These are phyloP conservation scores for Mortierella sp. DNA, from an alignment of 371 early-diverging fungal genomes.

Conservation along the genomic window DNA sequence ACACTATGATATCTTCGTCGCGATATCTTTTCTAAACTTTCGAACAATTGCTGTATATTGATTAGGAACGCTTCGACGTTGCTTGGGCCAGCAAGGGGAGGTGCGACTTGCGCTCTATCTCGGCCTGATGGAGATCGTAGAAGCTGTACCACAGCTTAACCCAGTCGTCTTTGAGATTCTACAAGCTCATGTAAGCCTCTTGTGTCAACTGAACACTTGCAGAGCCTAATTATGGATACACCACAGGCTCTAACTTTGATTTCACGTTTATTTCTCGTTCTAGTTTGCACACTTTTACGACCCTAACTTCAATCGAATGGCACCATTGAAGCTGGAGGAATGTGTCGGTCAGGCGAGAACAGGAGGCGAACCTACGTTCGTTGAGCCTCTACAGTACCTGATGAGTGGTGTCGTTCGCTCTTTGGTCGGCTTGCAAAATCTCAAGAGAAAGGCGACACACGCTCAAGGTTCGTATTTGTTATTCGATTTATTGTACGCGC, in stretches of 20 bases:
- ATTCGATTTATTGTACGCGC: background rate
- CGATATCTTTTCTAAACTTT: background rate
- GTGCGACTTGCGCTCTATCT: slow-evolving; percentile 66
- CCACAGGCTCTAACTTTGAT: slow-evolving; percentile 28
- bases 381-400: slow-evolving; percentile 50
- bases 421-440: slow-evolving; percentile 34
- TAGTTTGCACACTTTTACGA: slow-evolving; percentile 55
- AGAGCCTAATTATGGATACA: too few relatives aligned
- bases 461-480: slow-evolving; percentile 34
- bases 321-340: slow-evolving; percentile 63
- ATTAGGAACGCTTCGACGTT: slow-evolving; percentile 69
- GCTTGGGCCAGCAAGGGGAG: slow-evolving; percentile 71
- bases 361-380: slow-evolving; percentile 54
- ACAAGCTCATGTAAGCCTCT: slow-evolving; percentile 63
- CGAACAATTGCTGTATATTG: background rate
- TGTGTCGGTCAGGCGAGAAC: slow-evolving; percentile 64
- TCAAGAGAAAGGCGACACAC: slow-evolving; percentile 23
- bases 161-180: slow-evolving; percentile 68
- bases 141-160: slow-evolving; percentile 52
- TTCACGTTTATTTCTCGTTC: slow-evolving; percentile 18
- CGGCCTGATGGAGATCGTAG: slow-evolving; percentile 63
- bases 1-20: background rate
- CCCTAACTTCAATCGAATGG: slow-evolving; percentile 28
- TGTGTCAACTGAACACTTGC: background rate
- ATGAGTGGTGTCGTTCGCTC: slow-evolving; percentile 50